phyloP scores from a whole-genome alignment of 108 stramenopile genomes.

The Mayamaea pseudoterrestris region DNA sequence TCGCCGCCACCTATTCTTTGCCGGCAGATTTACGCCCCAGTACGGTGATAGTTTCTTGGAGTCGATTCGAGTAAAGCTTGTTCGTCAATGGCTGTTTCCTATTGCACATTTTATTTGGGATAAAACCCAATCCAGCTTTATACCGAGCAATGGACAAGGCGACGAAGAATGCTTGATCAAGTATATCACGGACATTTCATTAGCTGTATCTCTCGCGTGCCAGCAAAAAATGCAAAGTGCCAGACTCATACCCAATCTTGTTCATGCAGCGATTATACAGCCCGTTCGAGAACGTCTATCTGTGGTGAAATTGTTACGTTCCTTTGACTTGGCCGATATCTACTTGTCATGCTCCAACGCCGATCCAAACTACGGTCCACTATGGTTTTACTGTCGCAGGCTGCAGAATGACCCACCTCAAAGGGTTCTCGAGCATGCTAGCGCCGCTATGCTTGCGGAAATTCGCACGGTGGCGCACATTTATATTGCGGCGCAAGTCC shows the following conservation, averaged over 20 bases:
- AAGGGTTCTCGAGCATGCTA: constrained; percentile 42
- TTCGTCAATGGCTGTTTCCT: constrained; percentile 56
- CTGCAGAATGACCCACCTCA: constrained; percentile 76
- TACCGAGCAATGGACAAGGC: too few species aligned
- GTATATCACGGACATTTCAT: constrained; percentile 1
- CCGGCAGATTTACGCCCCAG: constrained; percentile 95
- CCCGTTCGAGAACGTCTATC: neutral
- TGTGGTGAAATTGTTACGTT: neutral
- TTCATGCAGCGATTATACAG: neutral
- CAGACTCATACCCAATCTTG: neutral
- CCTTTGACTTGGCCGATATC: constrained; percentile 19
- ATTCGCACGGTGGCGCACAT: constrained; percentile 35
- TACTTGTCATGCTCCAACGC: constrained; percentile 86
- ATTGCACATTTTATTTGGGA: constrained; percentile 38
- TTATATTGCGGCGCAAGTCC: constrained; percentile 56
- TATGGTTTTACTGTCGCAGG: constrained; percentile 88
- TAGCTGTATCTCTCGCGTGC: neutral
- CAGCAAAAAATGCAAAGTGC: neutral
- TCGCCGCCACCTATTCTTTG: constrained; percentile 77
- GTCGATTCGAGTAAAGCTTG: constrained; percentile 49
- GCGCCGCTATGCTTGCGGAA: constrained; percentile 32
- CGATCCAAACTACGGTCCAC: constrained; percentile 93
- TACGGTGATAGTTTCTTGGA: constrained; percentile 95
- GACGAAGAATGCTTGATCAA: neutral
- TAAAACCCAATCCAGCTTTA: constrained; percentile 8